Percentiles rank a stretch among this genome's conserved stretches.
These are phyloP conservation scores for Umbelopsis isabellina DNA, from an alignment of 192 early-diverging fungal genomes.

Conservation along the genomic window DNA sequence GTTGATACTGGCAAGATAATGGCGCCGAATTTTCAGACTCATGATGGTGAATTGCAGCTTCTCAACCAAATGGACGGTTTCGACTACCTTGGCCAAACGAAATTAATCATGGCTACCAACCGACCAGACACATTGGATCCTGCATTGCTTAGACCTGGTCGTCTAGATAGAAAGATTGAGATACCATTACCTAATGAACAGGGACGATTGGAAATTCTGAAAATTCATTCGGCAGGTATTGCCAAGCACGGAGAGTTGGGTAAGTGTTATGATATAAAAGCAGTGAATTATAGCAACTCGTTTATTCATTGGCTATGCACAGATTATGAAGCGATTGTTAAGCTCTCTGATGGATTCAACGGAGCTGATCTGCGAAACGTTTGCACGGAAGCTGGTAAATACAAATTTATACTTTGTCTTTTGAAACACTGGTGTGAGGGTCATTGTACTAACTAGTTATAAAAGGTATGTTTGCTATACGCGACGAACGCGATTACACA, in stretches of 20 bases:
- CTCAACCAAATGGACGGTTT: slow-evolving; percentile 99
- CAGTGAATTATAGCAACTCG: neutral
- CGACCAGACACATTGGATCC: slow-evolving; percentile 98
- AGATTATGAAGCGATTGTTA: slow-evolving; percentile 99
- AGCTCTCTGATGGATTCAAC: slow-evolving; percentile 98
- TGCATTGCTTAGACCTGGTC: slow-evolving; percentile 94
- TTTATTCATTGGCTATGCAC: slow-evolving; percentile 4
- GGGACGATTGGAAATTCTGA: slow-evolving; percentile 94
- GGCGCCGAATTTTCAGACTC: neutral
- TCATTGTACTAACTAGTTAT: slow-evolving; percentile 14
- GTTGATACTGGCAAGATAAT: neutral
- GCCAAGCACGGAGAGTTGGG: slow-evolving; percentile 97
- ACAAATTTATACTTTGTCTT: slow-evolving; percentile 21
- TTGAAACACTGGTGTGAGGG: slow-evolving; percentile 1
- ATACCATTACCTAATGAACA: slow-evolving; percentile 99
- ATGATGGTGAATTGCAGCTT: slow-evolving; percentile 50
- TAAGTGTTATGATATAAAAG: slow-evolving; percentile 32
- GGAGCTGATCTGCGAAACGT: slow-evolving; percentile 99
- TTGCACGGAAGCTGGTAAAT: slow-evolving; percentile 94
- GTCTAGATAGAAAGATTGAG: slow-evolving; percentile 98
- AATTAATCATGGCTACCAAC: slow-evolving; percentile 99
- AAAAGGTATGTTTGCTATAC: slow-evolving; percentile 97
- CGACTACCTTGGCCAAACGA: slow-evolving; percentile 96
- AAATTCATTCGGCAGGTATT: slow-evolving; percentile 93
- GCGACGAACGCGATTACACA: slow-evolving; percentile 96